Conservation (phyloP, 225 moss, liverwort and hornwort genomes). For the Pseudisothecium myosuroides region DNA sequence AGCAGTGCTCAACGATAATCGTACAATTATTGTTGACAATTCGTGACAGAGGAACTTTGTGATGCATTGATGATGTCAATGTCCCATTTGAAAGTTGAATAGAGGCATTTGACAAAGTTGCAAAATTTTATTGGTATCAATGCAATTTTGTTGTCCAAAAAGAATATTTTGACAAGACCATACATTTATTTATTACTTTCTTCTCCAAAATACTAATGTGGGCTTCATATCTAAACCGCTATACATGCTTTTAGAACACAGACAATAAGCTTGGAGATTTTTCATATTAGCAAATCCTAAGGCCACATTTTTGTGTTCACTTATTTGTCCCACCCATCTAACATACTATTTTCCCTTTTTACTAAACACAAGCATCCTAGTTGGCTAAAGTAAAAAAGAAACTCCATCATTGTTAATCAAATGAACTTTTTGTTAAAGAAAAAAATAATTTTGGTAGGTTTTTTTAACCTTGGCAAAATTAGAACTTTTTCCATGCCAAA, state of each 20-base stretch:
- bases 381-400: neutral
- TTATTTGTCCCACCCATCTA: neutral
- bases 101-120: neutral
- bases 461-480: neutral
- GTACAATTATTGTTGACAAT: too few relatives aligned
- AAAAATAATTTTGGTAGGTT: neutral
- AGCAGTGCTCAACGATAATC: too few relatives aligned
- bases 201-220: neutral
- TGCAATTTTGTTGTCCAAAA: neutral
- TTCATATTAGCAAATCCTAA: neutral
- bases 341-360: neutral
- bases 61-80: neutral
- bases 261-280: accelerated
- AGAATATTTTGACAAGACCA: accelerated
- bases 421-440: neutral
- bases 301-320: neutral
- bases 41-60: too few relatives aligned
- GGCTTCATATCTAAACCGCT: neutral
- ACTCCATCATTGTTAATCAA: neutral
- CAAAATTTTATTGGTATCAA: neutral
- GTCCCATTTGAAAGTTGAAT: neutral
- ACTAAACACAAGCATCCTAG: neutral
- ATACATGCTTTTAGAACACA: neutral
- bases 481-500: neutral
- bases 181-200: neutral